A percentile compares a stretch with the other conserved stretches of the same genome.
Conservation (phyloP, 306 rosid genomes). For the Benincasa hispida region DNA sequence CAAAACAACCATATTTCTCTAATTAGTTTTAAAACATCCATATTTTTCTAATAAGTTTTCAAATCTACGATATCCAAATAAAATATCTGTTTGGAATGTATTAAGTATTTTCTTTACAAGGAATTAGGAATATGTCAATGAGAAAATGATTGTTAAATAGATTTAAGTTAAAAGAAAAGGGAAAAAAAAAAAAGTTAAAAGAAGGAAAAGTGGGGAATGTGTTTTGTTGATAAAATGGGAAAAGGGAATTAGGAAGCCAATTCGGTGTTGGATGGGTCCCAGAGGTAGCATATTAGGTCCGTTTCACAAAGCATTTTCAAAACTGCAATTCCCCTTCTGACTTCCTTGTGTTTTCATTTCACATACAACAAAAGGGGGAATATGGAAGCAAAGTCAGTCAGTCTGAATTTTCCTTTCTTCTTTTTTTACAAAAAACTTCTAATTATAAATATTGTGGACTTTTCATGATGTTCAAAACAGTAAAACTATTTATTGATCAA, state of each 20-base stretch:
- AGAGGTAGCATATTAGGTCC: neutral
- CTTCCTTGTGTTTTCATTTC: neutral
- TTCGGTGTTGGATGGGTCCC: neutral
- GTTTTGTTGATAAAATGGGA: neutral
- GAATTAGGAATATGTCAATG: too few relatives aligned
- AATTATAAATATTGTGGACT: too few relatives aligned
- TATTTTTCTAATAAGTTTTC: too few relatives aligned
- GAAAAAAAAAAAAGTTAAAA: neutral
- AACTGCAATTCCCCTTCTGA: constrained; percentile 8
- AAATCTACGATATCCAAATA: too few relatives aligned
- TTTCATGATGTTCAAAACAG: too few relatives aligned
- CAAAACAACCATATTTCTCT: too few relatives aligned
- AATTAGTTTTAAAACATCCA: too few relatives aligned
- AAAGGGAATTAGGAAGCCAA: neutral
- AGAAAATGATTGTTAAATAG: neutral
- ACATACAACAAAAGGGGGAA: neutral
- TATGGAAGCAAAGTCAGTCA: neutral
- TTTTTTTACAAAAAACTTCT: too few relatives aligned
- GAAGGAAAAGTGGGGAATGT: neutral
- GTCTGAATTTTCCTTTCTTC: too few relatives aligned
- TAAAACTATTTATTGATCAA: too few relatives aligned
- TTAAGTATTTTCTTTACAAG: too few relatives aligned
- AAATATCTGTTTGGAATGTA: too few relatives aligned
- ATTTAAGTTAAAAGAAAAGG: neutral
- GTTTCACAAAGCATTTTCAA: constrained; percentile 6